A percentile compares a stretch with the other conserved stretches of the same genome.
phyloP scores from a whole-genome alignment of 2,329 filamentous ascomycete genomes.

The Arthroderma sp. region DNA sequence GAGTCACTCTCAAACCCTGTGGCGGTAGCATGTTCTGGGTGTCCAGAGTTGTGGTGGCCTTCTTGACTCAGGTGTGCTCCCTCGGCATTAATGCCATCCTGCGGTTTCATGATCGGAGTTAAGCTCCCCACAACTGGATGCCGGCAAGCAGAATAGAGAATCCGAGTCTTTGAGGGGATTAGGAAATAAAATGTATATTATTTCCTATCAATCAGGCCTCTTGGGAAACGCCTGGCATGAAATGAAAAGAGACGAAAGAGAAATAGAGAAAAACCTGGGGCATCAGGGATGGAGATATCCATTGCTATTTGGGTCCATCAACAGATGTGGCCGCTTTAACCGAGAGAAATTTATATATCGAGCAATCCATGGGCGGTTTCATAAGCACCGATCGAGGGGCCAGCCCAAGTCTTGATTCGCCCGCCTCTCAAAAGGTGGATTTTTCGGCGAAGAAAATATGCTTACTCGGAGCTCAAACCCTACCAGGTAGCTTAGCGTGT shows the following conservation, averaged over 20 bases:
- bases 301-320: not conserved
- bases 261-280: not conserved
- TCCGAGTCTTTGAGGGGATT: not conserved
- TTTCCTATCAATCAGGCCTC: not conserved
- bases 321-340: not conserved
- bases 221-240: not conserved
- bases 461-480: not conserved
- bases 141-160: not conserved
- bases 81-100: not conserved
- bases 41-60: not conserved
- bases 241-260: not conserved
- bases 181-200: not conserved
- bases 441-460: not conserved
- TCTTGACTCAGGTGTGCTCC: not conserved
- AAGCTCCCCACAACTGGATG: not conserved
- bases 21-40: not conserved
- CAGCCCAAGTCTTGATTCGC: not conserved
- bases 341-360: not conserved
- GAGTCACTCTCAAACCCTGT: not conserved
- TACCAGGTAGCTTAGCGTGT: not conserved
- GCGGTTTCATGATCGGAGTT: not conserved
- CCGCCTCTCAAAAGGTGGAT: not conserved
- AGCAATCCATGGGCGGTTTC: not conserved
- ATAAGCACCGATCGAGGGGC: not conserved
- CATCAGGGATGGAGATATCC: not conserved